Evolutionary conservation across 805 yeast genomes (phyloP).

Genomic region (Yamadazyma sp.): DNA sequence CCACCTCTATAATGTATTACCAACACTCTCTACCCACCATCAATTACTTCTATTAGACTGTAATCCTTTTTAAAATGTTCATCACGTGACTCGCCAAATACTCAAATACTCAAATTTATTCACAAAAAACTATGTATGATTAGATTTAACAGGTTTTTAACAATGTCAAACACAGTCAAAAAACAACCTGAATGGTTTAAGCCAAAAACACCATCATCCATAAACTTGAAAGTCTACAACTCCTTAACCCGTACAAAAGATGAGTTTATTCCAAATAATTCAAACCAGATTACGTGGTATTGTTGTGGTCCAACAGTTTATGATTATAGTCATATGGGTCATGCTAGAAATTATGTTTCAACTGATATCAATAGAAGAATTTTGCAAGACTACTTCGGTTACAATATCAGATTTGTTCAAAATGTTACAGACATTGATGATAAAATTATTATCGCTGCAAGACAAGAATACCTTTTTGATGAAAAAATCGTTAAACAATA

Average conservation of each 20-base stretch:
- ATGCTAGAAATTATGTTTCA: constrained; percentile 94
- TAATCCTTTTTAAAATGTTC: too few species aligned
- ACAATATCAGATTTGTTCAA: constrained; percentile 83
- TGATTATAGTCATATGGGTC: constrained; percentile 97
- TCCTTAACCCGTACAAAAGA: constrained; percentile 80
- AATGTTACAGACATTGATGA: constrained; percentile 99
- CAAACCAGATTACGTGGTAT: constrained; percentile 82
- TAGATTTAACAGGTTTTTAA: constrained; percentile 5
- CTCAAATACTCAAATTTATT: too few species aligned
- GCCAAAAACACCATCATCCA: constrained; percentile 14
- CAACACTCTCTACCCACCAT: too few species aligned
- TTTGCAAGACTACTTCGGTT: constrained; percentile 87
- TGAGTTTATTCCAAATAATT: constrained; percentile 66
- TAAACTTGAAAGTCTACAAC: constrained; percentile 65
- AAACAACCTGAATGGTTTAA: constrained; percentile 38
- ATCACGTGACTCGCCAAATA: too few species aligned
- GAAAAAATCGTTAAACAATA: constrained; percentile 40
- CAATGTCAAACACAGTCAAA: constrained; percentile 15
- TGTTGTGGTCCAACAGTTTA: constrained; percentile 99
- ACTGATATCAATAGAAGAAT: constrained; percentile 91
- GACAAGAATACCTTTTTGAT: constrained; percentile 81
- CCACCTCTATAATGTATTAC: too few species aligned
- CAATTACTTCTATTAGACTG: too few species aligned
- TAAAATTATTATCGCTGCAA: constrained; percentile 90
- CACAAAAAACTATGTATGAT: too few species aligned